Evolutionary conservation across 345 rosid species (phyloP), one percentile per base, ranked within the genome.

Genomic region (Angophora floribunda): DNA sequence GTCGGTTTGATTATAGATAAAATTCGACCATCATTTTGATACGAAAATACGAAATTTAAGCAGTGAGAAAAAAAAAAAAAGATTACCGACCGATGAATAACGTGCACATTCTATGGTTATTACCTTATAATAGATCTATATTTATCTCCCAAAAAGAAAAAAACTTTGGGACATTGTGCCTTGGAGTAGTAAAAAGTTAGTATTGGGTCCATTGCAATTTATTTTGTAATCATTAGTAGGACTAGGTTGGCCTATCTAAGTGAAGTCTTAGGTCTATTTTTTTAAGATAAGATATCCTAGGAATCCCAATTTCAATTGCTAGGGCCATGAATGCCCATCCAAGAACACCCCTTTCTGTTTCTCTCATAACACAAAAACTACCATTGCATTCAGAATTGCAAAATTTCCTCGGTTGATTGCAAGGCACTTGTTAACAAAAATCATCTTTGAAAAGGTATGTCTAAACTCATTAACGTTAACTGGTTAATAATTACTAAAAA

Each of bases 131-230:
- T 59, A 6, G 26, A 59, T n/a, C 26, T 59, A 59, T 59, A 10
- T 59, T 0, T 59, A 24, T 59, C 14, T 1, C 41, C 41, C 41
- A 36, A 36, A 2, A 5, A 3, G 24, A 59, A 0, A 59, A 59
- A 59, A 10, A 59, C 14, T 5, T 4, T 36, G 41, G 41, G 12
- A 55, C 21, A 22, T 55, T 55, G 12, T 3, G 0, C 5, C 28
- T 4, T 55, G 28, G 9, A 26, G 2, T 3, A 0, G 7, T 26
- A 0, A 59, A 59, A 26, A 59, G 22, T 67, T 7, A 32, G 47
- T 17, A 9, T 70, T 17, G 80, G 47, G 47, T 36, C 80, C 80
- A 70, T 16, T 21, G 21, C 47, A 36, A 70, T 70, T 70, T 36
- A 36, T 32, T 36, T 45, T 2, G 80, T 41, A 70, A 36, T 36